Percentiles rank a stretch among this genome's conserved stretches.
phyloP scores from a whole-genome alignment of 2,329 filamentous ascomycete genomes.

The Colletotrichum sp. region DNA sequence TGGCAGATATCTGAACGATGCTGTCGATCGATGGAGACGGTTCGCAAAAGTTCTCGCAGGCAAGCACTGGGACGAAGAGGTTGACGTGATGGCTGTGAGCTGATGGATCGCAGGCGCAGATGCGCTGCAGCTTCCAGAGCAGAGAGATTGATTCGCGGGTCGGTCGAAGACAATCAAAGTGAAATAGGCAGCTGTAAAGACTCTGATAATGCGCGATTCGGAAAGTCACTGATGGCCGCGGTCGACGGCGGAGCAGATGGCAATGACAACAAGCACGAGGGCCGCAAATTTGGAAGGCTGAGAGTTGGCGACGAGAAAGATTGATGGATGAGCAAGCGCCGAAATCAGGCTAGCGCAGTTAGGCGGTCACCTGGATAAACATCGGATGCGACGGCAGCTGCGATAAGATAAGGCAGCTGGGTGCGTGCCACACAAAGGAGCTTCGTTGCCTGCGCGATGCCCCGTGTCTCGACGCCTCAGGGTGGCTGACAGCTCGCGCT shows the following conservation, averaged over 20 bases:
- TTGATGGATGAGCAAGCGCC: conserved; percentile 13
- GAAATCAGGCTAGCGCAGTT: conserved; percentile 10
- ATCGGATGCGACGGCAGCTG: not conserved
- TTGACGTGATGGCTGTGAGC: not conserved
- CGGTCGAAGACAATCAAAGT: not conserved
- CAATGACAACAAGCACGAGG: not conserved
- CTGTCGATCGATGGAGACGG: not conserved
- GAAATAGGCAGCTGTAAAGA: not conserved
- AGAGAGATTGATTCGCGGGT: not conserved
- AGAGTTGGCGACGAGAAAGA: conserved; percentile 16
- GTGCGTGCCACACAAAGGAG: not conserved
- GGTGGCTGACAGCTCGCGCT: not conserved
- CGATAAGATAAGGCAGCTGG: not conserved
- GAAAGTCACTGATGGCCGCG: not conserved
- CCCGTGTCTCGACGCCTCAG: not conserved
- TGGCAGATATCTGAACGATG: not conserved
- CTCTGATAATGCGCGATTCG: not conserved
- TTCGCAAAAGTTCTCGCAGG: not conserved
- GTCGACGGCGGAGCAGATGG: not conserved
- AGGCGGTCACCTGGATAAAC: conserved; percentile 20
- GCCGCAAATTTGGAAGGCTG: conserved; percentile 13
- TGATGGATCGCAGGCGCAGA: conserved; percentile 1
- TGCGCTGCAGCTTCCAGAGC: not conserved
- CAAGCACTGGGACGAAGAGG: not conserved
- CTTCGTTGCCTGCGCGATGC: not conserved